Base-by-base conservation (phyloP, 192 early-diverging fungal species). In the Coemansia sp. region DNA sequence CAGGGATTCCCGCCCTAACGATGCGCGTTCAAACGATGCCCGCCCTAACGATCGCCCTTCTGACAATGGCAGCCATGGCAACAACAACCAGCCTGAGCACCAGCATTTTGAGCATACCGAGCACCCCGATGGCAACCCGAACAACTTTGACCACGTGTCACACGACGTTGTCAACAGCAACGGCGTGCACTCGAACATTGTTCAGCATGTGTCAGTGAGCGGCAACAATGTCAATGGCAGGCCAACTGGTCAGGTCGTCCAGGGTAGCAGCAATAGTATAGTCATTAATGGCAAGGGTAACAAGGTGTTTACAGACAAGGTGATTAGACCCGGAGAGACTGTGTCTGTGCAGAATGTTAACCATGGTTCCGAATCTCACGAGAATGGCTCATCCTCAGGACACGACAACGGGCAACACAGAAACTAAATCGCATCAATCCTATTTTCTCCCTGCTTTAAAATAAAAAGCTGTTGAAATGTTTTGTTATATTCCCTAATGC, bases 41-140 rank as follows among this genome's bases (percentile, higher is more conserved):
- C 22, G 41, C 14, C 49, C 49, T 3, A 14, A 3, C 27, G 23
- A 60, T 16, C 39, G 7, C 1, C 39, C 41, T 16, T 26, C 11
- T 23, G 25, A 22, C 19, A 48, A 29, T 43, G 16, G 27, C 22
- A 41, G 10, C 50, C 51, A 4, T 19, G 23, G 41, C 52, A 38
- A 26, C 51, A 68, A 52, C 37, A 31, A 50, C 14, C 55, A 52
- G 26, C 74, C 67, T 14, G 59, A 43, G 11, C 61, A 61, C 47
- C 35, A 59, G 43, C 78, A 81, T 43, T 50, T 74, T 57, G 72
- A 81, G 48, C 69, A 69, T 10, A 41, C 68, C 6, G 72, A 75
- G 55, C 72, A 75, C 41, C 69, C 69, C 1, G 68, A 62, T 8
- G 69, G 64, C 27, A 72, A 81, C 47, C 78, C 72, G 21, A 69